Conservation (phyloP, 75 land plant genomes). For the Pinus albicaulis region DNA sequence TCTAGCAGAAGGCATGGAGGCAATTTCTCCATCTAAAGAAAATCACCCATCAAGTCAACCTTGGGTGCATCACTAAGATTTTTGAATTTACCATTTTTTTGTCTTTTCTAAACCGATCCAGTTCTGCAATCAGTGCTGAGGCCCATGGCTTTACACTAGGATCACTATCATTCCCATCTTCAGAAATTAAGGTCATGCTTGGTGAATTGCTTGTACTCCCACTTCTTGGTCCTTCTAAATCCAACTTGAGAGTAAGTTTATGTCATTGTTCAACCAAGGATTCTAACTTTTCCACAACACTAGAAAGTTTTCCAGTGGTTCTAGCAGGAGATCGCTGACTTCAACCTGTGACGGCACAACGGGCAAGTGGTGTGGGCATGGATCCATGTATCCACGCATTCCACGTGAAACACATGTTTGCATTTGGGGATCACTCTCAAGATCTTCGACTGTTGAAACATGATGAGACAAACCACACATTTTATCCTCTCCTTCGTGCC, state of each 20-base stretch:
- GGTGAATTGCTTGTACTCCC: conserved; percentile 23
- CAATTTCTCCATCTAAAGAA: conserved; percentile 79
- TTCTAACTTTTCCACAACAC: conserved; percentile 41
- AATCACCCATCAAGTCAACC: conserved; percentile 81
- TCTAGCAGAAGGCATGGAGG: conserved; percentile 24
- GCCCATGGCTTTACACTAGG: conserved; percentile 50
- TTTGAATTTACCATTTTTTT: too few species aligned
- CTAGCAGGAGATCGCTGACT: too few species aligned
- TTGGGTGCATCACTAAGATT: conserved; percentile 24
- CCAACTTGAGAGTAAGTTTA: conserved; percentile 16
- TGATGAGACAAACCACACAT: too few species aligned
- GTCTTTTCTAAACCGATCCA: conserved; percentile 38
- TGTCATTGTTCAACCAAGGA: conserved; percentile 6
- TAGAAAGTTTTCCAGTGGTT: conserved; percentile 72
- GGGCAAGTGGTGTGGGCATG: too few species aligned
- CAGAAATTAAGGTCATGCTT: conserved; percentile 12
- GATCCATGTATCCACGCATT: too few species aligned
- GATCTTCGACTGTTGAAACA: too few species aligned
- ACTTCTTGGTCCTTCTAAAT: conserved; percentile 19
- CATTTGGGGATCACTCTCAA: too few species aligned
- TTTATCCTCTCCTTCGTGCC: too few species aligned
- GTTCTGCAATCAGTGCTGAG: conserved; percentile 46
- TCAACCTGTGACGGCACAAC: too few species aligned
- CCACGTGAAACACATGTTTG: too few species aligned
- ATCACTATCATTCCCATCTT: conserved; percentile 12